Conservation (phyloP, 768 basidiomycete genomes). For the Boletellus sp. region DNA sequence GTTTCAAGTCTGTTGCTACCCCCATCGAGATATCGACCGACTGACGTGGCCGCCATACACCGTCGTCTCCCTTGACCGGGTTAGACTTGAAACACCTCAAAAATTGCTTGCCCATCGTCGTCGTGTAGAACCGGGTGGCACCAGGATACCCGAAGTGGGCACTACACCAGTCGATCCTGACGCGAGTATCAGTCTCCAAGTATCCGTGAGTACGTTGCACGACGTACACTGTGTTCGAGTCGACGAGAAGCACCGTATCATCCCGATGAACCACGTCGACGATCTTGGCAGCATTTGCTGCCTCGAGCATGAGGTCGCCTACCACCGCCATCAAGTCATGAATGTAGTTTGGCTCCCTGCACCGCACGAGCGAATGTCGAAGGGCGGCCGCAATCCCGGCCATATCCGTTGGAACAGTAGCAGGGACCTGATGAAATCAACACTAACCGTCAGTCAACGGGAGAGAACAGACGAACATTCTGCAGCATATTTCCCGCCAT, state of each 20-base stretch:
- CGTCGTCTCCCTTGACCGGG: conserved; percentile 19
- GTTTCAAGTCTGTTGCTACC: conserved; percentile 16
- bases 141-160: conserved; percentile 21
- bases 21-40: conserved; percentile 25
- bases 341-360: not conserved
- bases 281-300: conserved; percentile 15
- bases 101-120: conserved; percentile 16
- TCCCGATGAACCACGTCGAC: conserved; percentile 7
- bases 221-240: conserved; percentile 23
- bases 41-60: conserved; percentile 12
- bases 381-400: no score
- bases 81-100: conserved; percentile 26
- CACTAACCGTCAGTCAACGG: no score
- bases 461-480: no score
- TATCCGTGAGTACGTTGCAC: no score
- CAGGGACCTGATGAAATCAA: no score
- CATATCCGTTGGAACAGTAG: no score
- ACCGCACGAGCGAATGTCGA: no score
- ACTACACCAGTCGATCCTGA: conserved; percentile 22
- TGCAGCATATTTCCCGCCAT: no score
- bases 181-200: not conserved
- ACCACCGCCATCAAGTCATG: conserved; percentile 18
- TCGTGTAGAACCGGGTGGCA: conserved; percentile 15
- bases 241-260: conserved; percentile 13
- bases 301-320: conserved; percentile 17